phyloP scores from a whole-genome alignment of 495 filamentous ascomycete genomes.

The Aspergillus haitiensis region DNA sequence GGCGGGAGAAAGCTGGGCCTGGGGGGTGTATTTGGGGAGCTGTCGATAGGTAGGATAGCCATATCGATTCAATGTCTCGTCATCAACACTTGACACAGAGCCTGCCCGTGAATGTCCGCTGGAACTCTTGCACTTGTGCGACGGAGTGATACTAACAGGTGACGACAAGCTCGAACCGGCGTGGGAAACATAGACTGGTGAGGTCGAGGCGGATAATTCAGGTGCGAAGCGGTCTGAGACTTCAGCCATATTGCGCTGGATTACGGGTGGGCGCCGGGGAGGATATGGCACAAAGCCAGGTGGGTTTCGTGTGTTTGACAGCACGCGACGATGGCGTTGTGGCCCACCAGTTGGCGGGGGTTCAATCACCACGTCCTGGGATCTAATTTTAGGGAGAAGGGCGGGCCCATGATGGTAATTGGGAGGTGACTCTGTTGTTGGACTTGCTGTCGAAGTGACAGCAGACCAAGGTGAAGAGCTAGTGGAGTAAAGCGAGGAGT shows the following conservation, averaged over 20 bases:
- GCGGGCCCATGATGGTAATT: conserved; percentile 73
- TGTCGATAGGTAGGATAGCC: conserved; percentile 81
- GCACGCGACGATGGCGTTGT: conserved; percentile 53
- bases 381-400: conserved; percentile 82
- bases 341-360: conserved; percentile 44
- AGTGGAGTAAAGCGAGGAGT: conserved; percentile 56
- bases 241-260: conserved; percentile 62
- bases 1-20: conserved; percentile 47
- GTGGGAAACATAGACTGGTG: conserved; percentile 40
- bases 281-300: conserved; percentile 48
- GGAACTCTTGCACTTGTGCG: conserved; percentile 47
- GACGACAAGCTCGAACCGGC: conserved; percentile 54
- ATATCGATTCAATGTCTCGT: conserved; percentile 63
- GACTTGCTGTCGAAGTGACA: conserved; percentile 70
- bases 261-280: conserved; percentile 32
- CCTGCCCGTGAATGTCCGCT: conserved; percentile 57
- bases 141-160: conserved; percentile 60
- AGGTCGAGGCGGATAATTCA: conserved; percentile 52
- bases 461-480: conserved; percentile 80
- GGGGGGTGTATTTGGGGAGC: conserved; percentile 64
- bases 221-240: conserved; percentile 59
- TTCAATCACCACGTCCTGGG: conserved; percentile 77
- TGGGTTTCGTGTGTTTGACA: conserved; percentile 57
- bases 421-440: conserved; percentile 67
- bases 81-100: conserved; percentile 70